Conservation (phyloP, 2,329 filamentous ascomycete genomes). For the Scolecobasidium constrictum region DNA sequence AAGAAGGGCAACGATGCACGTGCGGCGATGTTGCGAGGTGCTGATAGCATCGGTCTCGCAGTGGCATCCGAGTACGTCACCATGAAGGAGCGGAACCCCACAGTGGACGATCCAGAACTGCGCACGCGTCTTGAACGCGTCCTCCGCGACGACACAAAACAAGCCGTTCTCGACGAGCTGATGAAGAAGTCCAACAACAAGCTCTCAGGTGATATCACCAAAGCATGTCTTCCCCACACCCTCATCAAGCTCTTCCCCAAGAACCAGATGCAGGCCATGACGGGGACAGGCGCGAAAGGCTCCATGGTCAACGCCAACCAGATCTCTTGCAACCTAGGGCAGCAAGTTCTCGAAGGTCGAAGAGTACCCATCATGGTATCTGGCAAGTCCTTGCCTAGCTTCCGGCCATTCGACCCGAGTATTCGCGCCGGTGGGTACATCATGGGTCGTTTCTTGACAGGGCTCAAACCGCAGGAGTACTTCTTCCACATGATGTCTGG, state of each 20-base stretch:
- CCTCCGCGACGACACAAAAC: constrained; percentile 80
- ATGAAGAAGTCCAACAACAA: constrained; percentile 60
- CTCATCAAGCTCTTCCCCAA: constrained; percentile 87
- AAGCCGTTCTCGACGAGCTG: constrained; percentile 78
- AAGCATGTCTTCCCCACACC: constrained; percentile 66
- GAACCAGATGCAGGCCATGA: constrained; percentile 99
- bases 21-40: constrained; percentile 55
- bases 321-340: constrained; percentile 94
- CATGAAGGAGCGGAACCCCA: constrained; percentile 52
- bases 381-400: constrained; percentile 90
- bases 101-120: constrained; percentile 59
- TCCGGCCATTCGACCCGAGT: constrained; percentile 82
- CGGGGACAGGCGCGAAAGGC: constrained; percentile 90
- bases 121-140: constrained; percentile 76
- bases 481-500: constrained; percentile 99
- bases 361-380: constrained; percentile 96
- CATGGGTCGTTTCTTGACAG: constrained; percentile 92
- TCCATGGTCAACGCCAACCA: constrained; percentile 88
- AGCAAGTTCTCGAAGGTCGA: constrained; percentile 90
- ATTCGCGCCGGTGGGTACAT: constrained; percentile 89
- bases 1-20: constrained; percentile 63
- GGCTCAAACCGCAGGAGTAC: constrained; percentile 93
- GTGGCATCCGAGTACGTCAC: constrained; percentile 85
- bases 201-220: constrained; percentile 70
- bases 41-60: constrained; percentile 59